Percentiles rank a stretch among this genome's conserved stretches.
Conservation (phyloP, 1,284 basidiomycete genomes). For the Sporisorium iseilematis-ciliati region DNA sequence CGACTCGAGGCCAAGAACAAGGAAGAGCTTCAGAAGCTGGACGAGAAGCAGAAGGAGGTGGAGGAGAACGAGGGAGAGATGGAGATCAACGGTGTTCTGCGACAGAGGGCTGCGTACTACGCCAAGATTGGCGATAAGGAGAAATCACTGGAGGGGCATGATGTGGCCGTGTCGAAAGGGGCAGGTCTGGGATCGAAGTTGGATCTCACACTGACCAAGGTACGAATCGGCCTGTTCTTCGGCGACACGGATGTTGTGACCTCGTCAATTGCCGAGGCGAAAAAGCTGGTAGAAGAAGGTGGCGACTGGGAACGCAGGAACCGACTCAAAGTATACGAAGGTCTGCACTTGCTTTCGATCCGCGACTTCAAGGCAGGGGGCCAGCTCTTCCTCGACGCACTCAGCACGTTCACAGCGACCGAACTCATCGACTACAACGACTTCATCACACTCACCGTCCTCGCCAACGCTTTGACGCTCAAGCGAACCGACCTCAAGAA, state of each 20-base stretch:
- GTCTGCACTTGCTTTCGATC: constrained; percentile 85
- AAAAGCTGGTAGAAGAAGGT: constrained; percentile 89
- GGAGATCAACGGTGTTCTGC: constrained; percentile 88
- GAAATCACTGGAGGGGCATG: constrained; percentile 78
- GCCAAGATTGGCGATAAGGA: constrained; percentile 90
- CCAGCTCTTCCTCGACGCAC: constrained; percentile 85
- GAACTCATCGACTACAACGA: constrained; percentile 91
- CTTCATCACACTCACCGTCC: constrained; percentile 87
- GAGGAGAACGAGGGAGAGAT: constrained; percentile 92
- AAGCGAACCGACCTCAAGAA: constrained; percentile 90
- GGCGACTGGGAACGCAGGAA: constrained; percentile 99
- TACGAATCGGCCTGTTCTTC: constrained; percentile 92
- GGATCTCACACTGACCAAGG: constrained; percentile 88
- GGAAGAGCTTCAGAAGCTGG: constrained; percentile 81
- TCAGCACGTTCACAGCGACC: constrained; percentile 93
- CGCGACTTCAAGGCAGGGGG: constrained; percentile 76
- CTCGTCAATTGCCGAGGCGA: constrained; percentile 81
- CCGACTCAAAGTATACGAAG: constrained; percentile 94
- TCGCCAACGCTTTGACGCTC: constrained; percentile 82
- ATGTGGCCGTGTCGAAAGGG: constrained; percentile 88
- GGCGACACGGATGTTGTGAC: constrained; percentile 82
- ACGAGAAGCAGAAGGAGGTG: constrained; percentile 84
- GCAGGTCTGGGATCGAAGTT: constrained; percentile 92
- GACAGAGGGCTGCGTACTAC: constrained; percentile 86
- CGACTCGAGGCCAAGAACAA: constrained; percentile 82